These are phyloP conservation scores for Penicillium sp. DNA, from an alignment of 2,329 filamentous ascomycete genomes.

Conservation along the genomic window DNA sequence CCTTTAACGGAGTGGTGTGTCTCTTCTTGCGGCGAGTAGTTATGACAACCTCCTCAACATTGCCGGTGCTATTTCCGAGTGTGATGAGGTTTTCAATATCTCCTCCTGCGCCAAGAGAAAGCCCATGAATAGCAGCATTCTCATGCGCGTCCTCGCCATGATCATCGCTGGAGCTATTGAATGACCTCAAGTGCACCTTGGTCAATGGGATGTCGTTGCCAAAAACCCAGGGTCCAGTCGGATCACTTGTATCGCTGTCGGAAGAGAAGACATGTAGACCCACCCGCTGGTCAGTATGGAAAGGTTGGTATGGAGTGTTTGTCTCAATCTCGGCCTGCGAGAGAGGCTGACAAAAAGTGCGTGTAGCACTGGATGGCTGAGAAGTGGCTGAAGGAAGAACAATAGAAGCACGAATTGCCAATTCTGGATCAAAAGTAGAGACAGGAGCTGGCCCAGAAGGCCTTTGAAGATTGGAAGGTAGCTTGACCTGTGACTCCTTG, in stretches of 20 bases:
- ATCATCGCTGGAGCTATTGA: conserved; percentile 41
- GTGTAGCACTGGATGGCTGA: conserved; percentile 43
- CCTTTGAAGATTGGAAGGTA: conserved; percentile 61
- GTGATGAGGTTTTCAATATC: conserved; percentile 51
- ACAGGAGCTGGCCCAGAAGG: conserved; percentile 55
- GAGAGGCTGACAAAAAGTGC: conserved; percentile 53
- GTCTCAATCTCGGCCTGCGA: conserved; percentile 89
- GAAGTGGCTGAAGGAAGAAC: conserved; percentile 37
- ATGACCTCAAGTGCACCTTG: conserved; percentile 47
- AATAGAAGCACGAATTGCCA: conserved; percentile 39
- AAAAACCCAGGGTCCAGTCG: conserved; percentile 50
- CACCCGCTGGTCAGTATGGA: conserved; percentile 85
- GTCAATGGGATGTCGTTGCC: conserved; percentile 49
- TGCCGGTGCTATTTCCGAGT: conserved; percentile 51
- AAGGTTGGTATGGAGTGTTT: conserved; percentile 90
- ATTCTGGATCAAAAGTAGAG: conserved; percentile 52
- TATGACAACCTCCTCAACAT: conserved; percentile 74
- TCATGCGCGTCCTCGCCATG: conserved; percentile 35
- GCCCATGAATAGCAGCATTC: conserved; percentile 25
- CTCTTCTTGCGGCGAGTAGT: conserved; percentile 70
- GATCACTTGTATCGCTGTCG: conserved; percentile 39
- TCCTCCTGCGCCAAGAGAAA: conserved; percentile 32
- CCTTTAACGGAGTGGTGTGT: conserved; percentile 28
- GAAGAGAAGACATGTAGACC: conserved; percentile 64
- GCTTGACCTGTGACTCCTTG: conserved; percentile 63